These are phyloP conservation scores for Leishmania tropica DNA, from an alignment of 208 protist genomes.

Conservation along the genomic window DNA sequence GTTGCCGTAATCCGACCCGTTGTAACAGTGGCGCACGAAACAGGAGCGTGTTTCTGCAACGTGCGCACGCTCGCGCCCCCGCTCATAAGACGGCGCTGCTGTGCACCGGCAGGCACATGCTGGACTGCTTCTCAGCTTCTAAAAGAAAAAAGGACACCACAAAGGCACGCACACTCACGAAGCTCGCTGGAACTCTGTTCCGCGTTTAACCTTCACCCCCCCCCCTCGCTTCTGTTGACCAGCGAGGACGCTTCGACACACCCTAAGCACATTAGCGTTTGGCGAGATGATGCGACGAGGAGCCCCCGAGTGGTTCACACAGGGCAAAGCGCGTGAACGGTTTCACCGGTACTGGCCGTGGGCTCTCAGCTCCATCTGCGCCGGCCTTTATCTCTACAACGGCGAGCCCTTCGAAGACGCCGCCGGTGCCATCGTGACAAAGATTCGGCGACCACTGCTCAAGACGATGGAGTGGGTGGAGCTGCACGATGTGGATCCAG, in stretches of 20 bases:
- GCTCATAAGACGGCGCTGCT: neutral
- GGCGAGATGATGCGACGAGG: constrained; percentile 69
- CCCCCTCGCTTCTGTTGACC: neutral
- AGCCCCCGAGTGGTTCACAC: constrained; percentile 83
- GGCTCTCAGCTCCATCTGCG: constrained; percentile 78
- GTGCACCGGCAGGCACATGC: neutral
- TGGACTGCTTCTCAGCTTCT: neutral
- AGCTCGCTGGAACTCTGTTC: neutral
- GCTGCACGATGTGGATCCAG: constrained; percentile 86
- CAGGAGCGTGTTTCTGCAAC: neutral
- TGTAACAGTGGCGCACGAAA: neutral
- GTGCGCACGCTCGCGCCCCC: neutral
- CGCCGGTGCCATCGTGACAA: constrained; percentile 69
- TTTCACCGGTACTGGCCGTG: constrained; percentile 90
- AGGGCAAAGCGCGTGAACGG: constrained; percentile 75
- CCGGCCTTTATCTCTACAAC: constrained; percentile 84
- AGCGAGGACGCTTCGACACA: neutral
- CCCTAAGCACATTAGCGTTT: neutral
- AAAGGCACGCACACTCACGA: neutral
- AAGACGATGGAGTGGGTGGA: constrained; percentile 91
- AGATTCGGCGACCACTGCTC: constrained; percentile 80
- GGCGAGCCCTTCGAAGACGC: constrained; percentile 90
- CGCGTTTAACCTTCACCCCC: neutral
- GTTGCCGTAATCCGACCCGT: neutral
- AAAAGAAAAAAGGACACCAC: neutral